Evolutionary conservation across 2,329 filamentous ascomycete species (phyloP).

Genomic region (Xylariaceae sp.): DNA sequence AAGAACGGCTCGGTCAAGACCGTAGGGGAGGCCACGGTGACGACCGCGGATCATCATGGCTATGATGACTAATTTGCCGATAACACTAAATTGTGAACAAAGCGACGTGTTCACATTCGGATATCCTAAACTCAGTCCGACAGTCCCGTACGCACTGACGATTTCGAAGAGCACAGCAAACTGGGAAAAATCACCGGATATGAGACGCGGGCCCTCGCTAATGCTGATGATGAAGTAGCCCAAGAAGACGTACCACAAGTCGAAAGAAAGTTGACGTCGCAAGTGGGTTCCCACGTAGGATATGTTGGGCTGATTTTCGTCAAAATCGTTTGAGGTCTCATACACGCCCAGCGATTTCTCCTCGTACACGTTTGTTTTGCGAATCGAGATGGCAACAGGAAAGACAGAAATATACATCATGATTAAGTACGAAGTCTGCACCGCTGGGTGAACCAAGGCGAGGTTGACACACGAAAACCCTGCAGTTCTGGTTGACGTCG

Average conservation of each 20-base stretch:
- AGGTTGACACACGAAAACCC: conserved; percentile 86
- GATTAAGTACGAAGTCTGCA: conserved; percentile 92
- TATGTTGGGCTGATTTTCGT: conserved; percentile 63
- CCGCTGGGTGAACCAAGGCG: conserved; percentile 79
- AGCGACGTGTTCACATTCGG: conserved; percentile 78
- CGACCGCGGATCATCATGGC: conserved; percentile 74
- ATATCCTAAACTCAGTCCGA: conserved; percentile 88
- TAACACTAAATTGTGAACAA: conserved; percentile 76
- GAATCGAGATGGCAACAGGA: conserved; percentile 93
- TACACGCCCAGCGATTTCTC: conserved; percentile 85
- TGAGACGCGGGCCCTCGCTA: conserved; percentile 76
- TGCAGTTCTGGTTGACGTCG: conserved; percentile 85
- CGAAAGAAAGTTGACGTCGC: conserved; percentile 91
- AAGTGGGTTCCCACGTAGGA: conserved; percentile 92
- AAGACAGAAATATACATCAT: conserved; percentile 99
- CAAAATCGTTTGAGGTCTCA: conserved; percentile 54
- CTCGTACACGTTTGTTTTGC: conserved; percentile 94
- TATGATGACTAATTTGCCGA: conserved; percentile 73
- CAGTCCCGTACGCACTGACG: conserved; percentile 91
- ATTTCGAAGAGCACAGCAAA: conserved; percentile 82
- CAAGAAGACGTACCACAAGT: conserved; percentile 95
- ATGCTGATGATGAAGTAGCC: conserved; percentile 94
- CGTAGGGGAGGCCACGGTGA: conserved; percentile 71
- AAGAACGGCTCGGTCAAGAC: conserved; percentile 66
- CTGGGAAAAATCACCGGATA: conserved; percentile 67